phyloP scores from a whole-genome alignment of 352 stramenopile genomes.

The Pythium utonaiense region DNA sequence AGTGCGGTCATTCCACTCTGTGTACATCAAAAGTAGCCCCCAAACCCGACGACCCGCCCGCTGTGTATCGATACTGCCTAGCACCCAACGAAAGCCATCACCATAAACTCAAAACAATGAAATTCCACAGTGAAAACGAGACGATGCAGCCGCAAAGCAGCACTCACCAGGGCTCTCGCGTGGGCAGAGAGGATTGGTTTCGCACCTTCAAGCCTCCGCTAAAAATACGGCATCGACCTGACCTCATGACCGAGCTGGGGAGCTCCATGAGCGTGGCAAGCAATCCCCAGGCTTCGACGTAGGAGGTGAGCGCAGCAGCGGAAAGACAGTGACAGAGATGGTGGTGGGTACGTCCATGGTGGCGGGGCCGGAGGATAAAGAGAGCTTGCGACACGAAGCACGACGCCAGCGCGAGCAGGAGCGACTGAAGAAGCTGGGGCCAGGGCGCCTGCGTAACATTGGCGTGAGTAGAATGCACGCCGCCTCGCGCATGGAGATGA shows the following conservation, averaged over 20 bases:
- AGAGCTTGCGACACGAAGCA: conserved; percentile 53
- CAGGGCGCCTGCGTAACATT: conserved; percentile 61
- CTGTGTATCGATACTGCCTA: conserved; percentile 1
- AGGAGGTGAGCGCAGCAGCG: background rate
- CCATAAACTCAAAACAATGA: conserved; percentile 5
- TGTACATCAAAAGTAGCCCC: background rate
- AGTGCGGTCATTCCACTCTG: background rate
- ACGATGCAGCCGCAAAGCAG: background rate
- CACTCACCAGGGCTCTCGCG: background rate
- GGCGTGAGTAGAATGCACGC: conserved; percentile 54
- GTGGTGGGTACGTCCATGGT: conserved; percentile 12
- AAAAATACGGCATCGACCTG: background rate
- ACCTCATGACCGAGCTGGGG: background rate
- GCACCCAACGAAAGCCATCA: background rate
- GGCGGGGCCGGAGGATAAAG: conserved; percentile 31
- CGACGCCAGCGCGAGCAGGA: conserved; percentile 61
- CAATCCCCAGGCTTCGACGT: background rate
- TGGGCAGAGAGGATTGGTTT: background rate
- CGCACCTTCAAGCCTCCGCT: background rate
- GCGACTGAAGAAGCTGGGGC: conserved; percentile 61
- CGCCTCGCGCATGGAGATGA: no score
- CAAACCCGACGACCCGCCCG: background rate
- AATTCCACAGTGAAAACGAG: conserved; percentile 2
- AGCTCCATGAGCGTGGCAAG: background rate
- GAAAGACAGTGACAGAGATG: background rate